Conservation (phyloP, 2,329 filamentous ascomycete species). For the Cladosporium sp. region DNA sequence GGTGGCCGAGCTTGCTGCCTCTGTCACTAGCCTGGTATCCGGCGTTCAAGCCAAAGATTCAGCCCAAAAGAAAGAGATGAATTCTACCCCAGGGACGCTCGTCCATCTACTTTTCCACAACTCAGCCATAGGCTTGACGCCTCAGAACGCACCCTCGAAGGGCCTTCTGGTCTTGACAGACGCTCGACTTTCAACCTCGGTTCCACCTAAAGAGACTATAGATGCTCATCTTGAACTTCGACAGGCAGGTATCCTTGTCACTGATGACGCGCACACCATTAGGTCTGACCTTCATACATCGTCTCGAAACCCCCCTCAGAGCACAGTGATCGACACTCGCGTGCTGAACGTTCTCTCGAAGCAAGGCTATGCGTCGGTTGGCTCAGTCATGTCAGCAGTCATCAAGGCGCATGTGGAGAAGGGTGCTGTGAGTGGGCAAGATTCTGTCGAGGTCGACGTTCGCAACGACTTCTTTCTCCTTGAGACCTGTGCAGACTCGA, state of each 20-base stretch:
- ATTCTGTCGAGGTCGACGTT: slow-evolving; percentile 73
- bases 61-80: background rate
- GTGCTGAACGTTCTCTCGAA: slow-evolving; percentile 47
- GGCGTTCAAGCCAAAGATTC: background rate
- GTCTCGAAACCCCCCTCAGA: slow-evolving; percentile 12
- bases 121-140: slow-evolving; percentile 80
- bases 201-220: slow-evolving; percentile 63
- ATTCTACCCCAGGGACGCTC: slow-evolving; percentile 43
- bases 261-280: slow-evolving; percentile 63
- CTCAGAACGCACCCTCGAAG: slow-evolving; percentile 70
- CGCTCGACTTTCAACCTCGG: slow-evolving; percentile 63
- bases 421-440: slow-evolving; percentile 54
- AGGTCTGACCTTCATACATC: slow-evolving; percentile 23
- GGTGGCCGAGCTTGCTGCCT: slow-evolving; percentile 70
- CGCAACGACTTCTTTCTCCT: slow-evolving; percentile 82
- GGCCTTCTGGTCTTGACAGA: slow-evolving; percentile 75
- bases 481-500: slow-evolving; percentile 96
- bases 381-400: slow-evolving; percentile 79
- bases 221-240: slow-evolving; percentile 64
- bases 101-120: slow-evolving; percentile 75
- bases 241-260: slow-evolving; percentile 77
- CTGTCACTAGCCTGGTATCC: slow-evolving; percentile 55
- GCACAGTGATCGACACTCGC: slow-evolving; percentile 19
- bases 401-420: slow-evolving; percentile 59
- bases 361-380: slow-evolving; percentile 79